Conservation (phyloP, 805 yeast species). For the Suhomyces faveliae region DNA sequence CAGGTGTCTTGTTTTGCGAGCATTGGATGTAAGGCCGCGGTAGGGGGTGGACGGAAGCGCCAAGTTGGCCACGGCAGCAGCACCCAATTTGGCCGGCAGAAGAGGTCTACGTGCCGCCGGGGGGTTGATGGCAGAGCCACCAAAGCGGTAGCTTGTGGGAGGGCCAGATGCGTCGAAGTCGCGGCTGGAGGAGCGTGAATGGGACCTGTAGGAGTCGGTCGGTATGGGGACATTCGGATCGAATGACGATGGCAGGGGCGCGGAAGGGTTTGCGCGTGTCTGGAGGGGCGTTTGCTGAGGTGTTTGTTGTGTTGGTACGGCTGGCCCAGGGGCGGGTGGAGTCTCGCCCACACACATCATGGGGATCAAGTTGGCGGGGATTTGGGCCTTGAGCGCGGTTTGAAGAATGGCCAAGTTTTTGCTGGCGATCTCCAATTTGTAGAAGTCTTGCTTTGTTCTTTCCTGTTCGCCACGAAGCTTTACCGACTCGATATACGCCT, state of each 20-base stretch:
- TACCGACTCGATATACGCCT: slow-evolving; percentile 57
- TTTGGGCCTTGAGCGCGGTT: slow-evolving; percentile 55
- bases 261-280: not conserved
- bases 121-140: slow-evolving; percentile 19
- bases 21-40: slow-evolving; percentile 18
- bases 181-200: slow-evolving; percentile 4
- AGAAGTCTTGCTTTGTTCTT: slow-evolving; percentile 75
- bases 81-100: slow-evolving; percentile 73
- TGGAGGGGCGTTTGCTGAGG: not conserved
- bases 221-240: not conserved
- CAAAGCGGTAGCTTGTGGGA: slow-evolving; percentile 37
- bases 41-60: slow-evolving; percentile 38
- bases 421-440: slow-evolving; percentile 60
- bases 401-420: slow-evolving; percentile 62
- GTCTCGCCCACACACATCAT: slow-evolving; percentile 46
- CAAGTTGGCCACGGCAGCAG: slow-evolving; percentile 60
- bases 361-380: slow-evolving; percentile 67
- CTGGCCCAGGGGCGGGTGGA: slow-evolving; percentile 10
- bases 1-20: slow-evolving; percentile 27
- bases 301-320: no score
- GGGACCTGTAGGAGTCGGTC: not conserved
- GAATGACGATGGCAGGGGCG: slow-evolving; percentile 10
- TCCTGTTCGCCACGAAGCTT: slow-evolving; percentile 71
- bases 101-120: slow-evolving; percentile 38
- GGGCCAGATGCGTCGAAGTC: slow-evolving; percentile 20